Base-by-base conservation (phyloP, 2,329 filamentous ascomycete genomes). In the Fusarium sp. region DNA sequence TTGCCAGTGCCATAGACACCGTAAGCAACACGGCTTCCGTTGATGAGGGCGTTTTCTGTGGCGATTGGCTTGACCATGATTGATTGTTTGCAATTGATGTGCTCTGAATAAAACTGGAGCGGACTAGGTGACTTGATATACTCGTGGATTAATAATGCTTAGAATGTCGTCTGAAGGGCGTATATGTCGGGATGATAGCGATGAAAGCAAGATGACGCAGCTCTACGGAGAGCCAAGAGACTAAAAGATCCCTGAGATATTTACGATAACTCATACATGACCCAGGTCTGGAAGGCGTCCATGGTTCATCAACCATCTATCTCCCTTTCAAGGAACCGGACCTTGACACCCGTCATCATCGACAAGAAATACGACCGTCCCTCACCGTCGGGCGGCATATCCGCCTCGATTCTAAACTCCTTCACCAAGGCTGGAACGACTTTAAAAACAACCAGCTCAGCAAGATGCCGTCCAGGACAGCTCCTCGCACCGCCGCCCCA, bases 401-500 rank as follows among this genome's bases (percentile, higher is more conserved):
- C 57, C 5, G 82, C 77, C 56, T 82, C 74, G 0, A 87, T 74
- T 8, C 83, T 79, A 57, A 88, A 88, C 44, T 81, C 78, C 7
- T 75, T 74, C 5, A 86, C 57, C 18, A 88, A 61, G 0, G 78
- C 74, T 0, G 81, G 74, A 1, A 87, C 76, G 0, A 81, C 76
- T 69, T 85, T 86, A 53, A 77, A 78, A 1, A 88, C 77, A 4
- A 87, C 76, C 58, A 88, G 67, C 71, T 87, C 85, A 0, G 85
- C 86, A 13, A 88, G 75, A 44, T 85, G 80, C 6, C 83, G 75
- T 0, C 86, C 86, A 1, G 86, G 86, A 60, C 86, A 88, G 0
- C 81, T 83, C 34, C 85, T 80, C 5, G 82, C 79, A 4, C 86
- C 84, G 4, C 84, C 85, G 4, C 86, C 86, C 83, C 84, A 88